Percentiles rank a stretch among this genome's conserved stretches.
Conservation (phyloP, 2,329 filamentous ascomycete species). For the Aspergillus quadrilineatus region DNA sequence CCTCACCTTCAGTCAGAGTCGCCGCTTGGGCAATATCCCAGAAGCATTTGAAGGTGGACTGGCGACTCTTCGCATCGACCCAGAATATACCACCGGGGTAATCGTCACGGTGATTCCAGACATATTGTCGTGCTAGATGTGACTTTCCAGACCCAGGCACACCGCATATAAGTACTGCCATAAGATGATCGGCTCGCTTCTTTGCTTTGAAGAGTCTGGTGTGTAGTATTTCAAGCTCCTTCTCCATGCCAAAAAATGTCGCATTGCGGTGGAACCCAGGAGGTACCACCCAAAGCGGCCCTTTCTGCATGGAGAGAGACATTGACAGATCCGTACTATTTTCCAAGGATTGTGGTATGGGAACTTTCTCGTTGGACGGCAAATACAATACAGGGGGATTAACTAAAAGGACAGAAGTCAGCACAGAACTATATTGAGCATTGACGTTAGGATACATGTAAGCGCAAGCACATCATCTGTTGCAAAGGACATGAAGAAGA, state of each 20-base stretch:
- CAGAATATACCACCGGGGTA: constrained; percentile 70
- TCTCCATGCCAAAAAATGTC: constrained; percentile 61
- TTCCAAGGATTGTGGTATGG: constrained; percentile 27
- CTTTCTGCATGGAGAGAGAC: constrained; percentile 24
- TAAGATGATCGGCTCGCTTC: constrained; percentile 58
- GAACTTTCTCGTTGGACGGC: constrained; percentile 27
- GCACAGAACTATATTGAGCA: constrained; percentile 22
- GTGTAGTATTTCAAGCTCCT: constrained; percentile 60
- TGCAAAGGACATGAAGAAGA: background rate
- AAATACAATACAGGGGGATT: constrained; percentile 17
- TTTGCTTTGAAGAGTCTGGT: constrained; percentile 59
- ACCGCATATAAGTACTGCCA: constrained; percentile 63
- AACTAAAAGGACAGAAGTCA: constrained; percentile 39
- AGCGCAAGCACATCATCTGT: background rate
- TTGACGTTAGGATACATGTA: constrained; percentile 19
- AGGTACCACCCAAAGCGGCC: constrained; percentile 48
- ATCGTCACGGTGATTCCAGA: constrained; percentile 58
- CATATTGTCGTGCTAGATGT: constrained; percentile 66
- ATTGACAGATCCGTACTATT: constrained; percentile 24
- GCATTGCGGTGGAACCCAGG: constrained; percentile 63
- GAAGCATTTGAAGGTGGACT: constrained; percentile 61
- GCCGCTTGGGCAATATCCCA: constrained; percentile 65
- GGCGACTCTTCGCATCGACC: constrained; percentile 61
- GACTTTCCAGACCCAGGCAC: constrained; percentile 68
- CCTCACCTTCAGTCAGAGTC: constrained; percentile 47